Base-by-base conservation (phyloP, 768 basidiomycete species). In the Phylloporus sp. region DNA sequence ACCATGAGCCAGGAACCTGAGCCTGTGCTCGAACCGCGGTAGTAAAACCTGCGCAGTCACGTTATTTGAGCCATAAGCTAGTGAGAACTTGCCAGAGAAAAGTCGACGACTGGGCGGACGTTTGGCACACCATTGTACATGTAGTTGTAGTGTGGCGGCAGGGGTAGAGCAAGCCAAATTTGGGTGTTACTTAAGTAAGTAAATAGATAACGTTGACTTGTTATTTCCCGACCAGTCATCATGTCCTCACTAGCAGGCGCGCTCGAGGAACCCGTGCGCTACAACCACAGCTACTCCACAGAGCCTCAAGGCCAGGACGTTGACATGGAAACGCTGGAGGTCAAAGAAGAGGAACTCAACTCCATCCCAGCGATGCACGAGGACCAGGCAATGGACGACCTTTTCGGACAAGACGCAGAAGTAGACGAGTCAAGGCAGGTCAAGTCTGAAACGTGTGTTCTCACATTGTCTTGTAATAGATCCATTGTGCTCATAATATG, bases 401-500 rank as follows among this genome's bases (percentile, higher is more conserved):
- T 90, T 44, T 90, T 90, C 62, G 88, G 86, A 27, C 81, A 84
- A 51, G 86, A 87, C 44, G 74, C 78, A 35, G 80, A 73, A 14
- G 61, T 54, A 14, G 69, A 75, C 11, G 70, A 60, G 24, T 40
- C 47, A 28, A 57, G 57, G 47, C 58, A 74, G 29, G 66, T 72
- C 46, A 78, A 78, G 54, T 75, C 67, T 46, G 72, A 71, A 50
- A 74, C 73, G 82, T 83, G 52, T 52, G 46, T 13, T 32, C 35
- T 47, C 49, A 39, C 38, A 9, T 37, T 21, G 6, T 27, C 33
- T 22, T 52, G 14, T 42, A 42, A 42, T 38, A 27, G 10, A 53
- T 39, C 34, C 55, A 18, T 39, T 35, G 37, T 46, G 45, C 52
- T 63, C 49, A 64, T 47, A 50, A 27, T 46, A 38, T 21, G 20